Base-by-base conservation (phyloP, 768 basidiomycete genomes). In the Cubamyces sp. region DNA sequence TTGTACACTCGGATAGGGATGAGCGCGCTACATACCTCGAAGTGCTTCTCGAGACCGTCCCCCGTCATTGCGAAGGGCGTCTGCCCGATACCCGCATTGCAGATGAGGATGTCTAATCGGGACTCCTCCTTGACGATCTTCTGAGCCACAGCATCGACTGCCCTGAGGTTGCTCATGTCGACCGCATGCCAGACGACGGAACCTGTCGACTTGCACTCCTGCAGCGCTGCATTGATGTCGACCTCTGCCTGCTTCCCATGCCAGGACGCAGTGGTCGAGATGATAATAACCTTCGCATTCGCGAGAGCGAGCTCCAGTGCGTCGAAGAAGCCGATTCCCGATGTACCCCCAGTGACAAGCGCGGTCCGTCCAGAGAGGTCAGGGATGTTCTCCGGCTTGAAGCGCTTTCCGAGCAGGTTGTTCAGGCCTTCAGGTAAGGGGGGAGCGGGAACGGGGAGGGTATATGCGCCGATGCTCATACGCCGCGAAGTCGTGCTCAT, bases 271-370 rank as follows among this genome's bases (percentile, higher is more conserved):
- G 67, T 72, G 11, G 71, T 67, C 21, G 71, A 72, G 46, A 70
- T 46, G 55, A 72, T 72, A 62, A 69, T 59, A 46, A 72, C 71
- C n/a, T 65, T 66, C 28, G 71, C 71, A 34, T 64, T 62, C 7
- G 66, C 67, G 5, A 61, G 61, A 1, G 71, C 71, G 52, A 72
- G 67, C 21, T 61, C 65, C 18, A 72, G 71, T n/a, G 74, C 74
- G 60, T 72, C 72, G 62, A 70, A 70, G 55, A 67, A 73, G 14
- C 69, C 70, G 18, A 72, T 67, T 14, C 66, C 68, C 4, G 64
- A 66, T 5, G 69, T 69, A 2, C 69, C 71, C 3, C 71, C 69
- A 9, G 71, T 69, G 48, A 72, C 69, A 52, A 72, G 61, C 5
- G 69, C 69, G 48, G 68, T 67, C 51, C 69, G 69, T 8, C 68